Base-by-base conservation (phyloP, 169 alveolate genomes). In the Cryptosporidium sp. region DNA sequence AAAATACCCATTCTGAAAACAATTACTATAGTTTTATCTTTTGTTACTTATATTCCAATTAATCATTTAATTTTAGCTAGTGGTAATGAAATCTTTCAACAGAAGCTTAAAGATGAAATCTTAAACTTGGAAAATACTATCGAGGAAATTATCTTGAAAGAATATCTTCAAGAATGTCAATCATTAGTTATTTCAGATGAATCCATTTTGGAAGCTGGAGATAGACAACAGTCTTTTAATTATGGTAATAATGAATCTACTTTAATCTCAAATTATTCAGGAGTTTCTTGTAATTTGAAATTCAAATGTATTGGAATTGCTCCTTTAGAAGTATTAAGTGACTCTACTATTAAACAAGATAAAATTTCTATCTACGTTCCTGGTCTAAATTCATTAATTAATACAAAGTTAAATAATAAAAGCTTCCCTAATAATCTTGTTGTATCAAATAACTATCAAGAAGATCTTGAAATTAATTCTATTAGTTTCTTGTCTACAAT, bases 241-340 rank as follows among this genome's bases (percentile, higher is more conserved):
- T 7, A 0, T 23, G 51, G 12, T 12, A 29, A 21, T 18, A 8
- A 21, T 35, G 84, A 45, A 29, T 44, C 65, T 44, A 14, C 14
- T 23, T 61, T 80, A 31, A 80, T 80, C 23, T 80, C 89, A n/a
- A 42, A 26, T 9, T 65, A 62, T 29, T 65, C 89, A 9, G 89
- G 89, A 16, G 56, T 65, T 1, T 60, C 75, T 18, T 80, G 89
- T 33, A 39, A 61, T 14, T 18, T 80, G 29, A 26, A 80, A n/a
- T 62, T 65, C 33, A 80, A 65, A 35, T 80, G 89, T 29, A 67
- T 80, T 26, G 89, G 89, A 21, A 14, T 80, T 3, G 86, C 86
- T 53, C 71, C 86, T 12, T 51, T 52, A 12, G 85, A 56, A 14
- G 33, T 48, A 29, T 42, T 60, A 3, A 51, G 16, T n/a, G 31